phyloP scores from a whole-genome alignment of 2,329 filamentous ascomycete species.

The Eurotiales sp. region DNA sequence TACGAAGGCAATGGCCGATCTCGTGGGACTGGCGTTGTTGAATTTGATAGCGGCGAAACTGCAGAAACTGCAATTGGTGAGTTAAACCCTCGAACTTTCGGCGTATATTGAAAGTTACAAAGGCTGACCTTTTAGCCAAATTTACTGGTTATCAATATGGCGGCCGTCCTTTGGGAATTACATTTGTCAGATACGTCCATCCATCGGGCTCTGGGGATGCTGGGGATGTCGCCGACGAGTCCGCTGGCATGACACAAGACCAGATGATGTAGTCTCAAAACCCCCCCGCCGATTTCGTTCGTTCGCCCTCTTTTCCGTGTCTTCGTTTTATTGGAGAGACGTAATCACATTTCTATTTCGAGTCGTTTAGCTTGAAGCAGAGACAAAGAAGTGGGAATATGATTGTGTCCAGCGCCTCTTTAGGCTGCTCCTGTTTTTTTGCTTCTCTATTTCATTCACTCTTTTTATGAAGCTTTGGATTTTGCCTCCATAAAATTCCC shows the following conservation, averaged over 20 bases:
- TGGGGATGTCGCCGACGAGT: constrained; percentile 77
- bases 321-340: neutral
- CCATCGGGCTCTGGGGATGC: constrained; percentile 58
- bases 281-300: constrained; percentile 1
- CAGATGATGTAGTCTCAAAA: constrained; percentile 76
- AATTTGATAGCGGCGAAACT: constrained; percentile 78
- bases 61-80: constrained; percentile 83
- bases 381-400: neutral
- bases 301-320: neutral
- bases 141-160: constrained; percentile 98
- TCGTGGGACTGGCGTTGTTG: constrained; percentile 91
- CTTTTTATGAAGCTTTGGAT: neutral
- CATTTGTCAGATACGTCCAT: constrained; percentile 89
- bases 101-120: neutral
- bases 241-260: constrained; percentile 79
- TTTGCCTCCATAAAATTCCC: neutral
- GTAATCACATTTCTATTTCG: neutral
- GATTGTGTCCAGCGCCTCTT: neutral
- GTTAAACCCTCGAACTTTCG: constrained; percentile 23
- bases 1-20: constrained; percentile 96
- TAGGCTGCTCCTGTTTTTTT: neutral
- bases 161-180: constrained; percentile 85
- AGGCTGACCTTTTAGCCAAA: constrained; percentile 56
- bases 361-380: neutral
- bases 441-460: neutral